A percentile compares a stretch with the other conserved stretches of the same genome.
Conservation (phyloP, 1,139 yeast species). For the Diutina mesorugosa region DNA sequence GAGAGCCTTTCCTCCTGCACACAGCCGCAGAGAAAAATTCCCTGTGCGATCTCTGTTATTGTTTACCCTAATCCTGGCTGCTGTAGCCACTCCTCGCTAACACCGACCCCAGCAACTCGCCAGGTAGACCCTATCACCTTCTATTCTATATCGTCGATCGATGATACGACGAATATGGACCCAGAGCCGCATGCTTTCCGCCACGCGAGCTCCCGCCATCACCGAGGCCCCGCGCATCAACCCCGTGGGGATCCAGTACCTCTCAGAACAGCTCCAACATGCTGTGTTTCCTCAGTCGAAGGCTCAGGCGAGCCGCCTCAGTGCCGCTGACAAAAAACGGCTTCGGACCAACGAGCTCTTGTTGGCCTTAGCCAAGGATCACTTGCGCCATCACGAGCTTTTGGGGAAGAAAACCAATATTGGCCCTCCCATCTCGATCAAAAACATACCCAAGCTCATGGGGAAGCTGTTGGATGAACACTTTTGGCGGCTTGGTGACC, state of each 20-base stretch:
- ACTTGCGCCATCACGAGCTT: slow-evolving; percentile 52
- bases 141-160: background rate
- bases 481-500: slow-evolving; percentile 57
- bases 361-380: slow-evolving; percentile 45
- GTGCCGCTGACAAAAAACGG: slow-evolving; percentile 10
- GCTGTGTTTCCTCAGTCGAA: slow-evolving; percentile 41
- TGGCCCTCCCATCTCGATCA: slow-evolving; percentile 46
- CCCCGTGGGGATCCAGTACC: slow-evolving; percentile 54
- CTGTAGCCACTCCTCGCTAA: background rate
- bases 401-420: slow-evolving; percentile 69
- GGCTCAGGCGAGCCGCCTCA: slow-evolving; percentile 4
- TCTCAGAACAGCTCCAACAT: slow-evolving; percentile 42
- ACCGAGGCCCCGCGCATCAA: slow-evolving; percentile 42
- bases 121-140: background rate
- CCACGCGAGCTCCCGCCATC: background rate
- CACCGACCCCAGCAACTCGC: background rate
- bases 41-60: background rate
- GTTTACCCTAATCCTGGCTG: background rate
- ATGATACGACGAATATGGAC: background rate
- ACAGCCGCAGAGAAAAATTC: background rate
- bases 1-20: background rate
- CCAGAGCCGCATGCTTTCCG: background rate
- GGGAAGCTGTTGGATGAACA: slow-evolving; percentile 75
- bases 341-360: slow-evolving; percentile 21
- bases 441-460: slow-evolving; percentile 49